These are phyloP conservation scores for Dicorynia guianensis DNA, from an alignment of 306 rosid genomes.

Conservation along the genomic window DNA sequence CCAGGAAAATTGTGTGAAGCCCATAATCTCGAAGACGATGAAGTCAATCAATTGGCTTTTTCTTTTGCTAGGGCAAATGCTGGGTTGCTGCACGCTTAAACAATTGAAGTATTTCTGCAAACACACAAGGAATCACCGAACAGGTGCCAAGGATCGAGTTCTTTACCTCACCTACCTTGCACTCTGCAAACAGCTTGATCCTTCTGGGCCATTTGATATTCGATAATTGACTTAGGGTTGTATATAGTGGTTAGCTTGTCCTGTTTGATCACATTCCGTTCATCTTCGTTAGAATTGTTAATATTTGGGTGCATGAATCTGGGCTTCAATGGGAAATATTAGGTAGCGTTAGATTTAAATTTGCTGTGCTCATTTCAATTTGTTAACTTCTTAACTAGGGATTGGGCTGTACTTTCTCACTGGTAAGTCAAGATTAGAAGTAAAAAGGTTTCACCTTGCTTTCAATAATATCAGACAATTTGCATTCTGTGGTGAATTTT, in stretches of 20 bases:
- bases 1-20: constrained; percentile 45
- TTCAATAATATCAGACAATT: no score
- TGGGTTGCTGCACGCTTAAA: constrained; percentile 56
- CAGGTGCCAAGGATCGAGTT: constrained; percentile 69
- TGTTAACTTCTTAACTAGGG: no score
- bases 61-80: constrained; percentile 57
- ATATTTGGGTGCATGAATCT: no score
- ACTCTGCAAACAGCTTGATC: constrained; percentile 57
- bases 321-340: no score
- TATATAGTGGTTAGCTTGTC: neutral
- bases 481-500: no score
- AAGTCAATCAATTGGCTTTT: constrained; percentile 68
- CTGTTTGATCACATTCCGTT: no score
- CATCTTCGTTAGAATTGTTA: no score
- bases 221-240: neutral
- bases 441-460: no score
- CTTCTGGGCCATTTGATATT: constrained; percentile 39
- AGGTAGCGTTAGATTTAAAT: no score
- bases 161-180: constrained; percentile 52
- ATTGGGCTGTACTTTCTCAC: no score
- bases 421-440: no score
- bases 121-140: constrained; percentile 55
- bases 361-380: no score
- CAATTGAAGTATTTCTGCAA: constrained; percentile 66
- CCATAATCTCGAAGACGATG: constrained; percentile 38